These are phyloP conservation scores for Aegilops tauschii DNA, from an alignment of 176 grass and related monocot genomes.

Conservation along the genomic window DNA sequence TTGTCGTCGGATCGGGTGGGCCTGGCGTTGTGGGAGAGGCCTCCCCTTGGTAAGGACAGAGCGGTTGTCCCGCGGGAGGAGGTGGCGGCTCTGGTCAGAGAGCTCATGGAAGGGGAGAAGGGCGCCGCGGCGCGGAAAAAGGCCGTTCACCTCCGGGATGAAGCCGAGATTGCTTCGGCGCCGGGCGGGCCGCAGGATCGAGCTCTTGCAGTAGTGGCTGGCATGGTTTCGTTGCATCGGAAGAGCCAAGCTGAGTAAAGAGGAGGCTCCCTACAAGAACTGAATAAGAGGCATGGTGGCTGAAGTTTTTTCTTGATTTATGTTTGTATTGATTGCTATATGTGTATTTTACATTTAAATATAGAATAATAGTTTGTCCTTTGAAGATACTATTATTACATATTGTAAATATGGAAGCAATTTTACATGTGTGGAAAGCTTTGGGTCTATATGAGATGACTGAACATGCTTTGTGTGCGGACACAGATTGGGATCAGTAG, in stretches of 20 bases:
- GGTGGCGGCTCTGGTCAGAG: slow-evolving; percentile 31
- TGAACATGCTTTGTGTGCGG: too few relatives aligned
- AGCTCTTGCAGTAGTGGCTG: neutral
- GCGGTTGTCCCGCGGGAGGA: slow-evolving; percentile 35
- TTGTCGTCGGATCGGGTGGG: slow-evolving; percentile 24
- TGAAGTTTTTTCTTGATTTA: too few relatives aligned
- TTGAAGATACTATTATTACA: too few relatives aligned
- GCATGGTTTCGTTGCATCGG: neutral
- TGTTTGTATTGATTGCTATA: too few relatives aligned
- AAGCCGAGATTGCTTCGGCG: neutral
- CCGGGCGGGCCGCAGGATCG: neutral
- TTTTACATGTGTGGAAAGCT: too few relatives aligned
- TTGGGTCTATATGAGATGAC: too few relatives aligned
- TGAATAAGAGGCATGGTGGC: too few relatives aligned
- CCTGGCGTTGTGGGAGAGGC: slow-evolving; percentile 15
- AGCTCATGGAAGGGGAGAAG: slow-evolving; percentile 43
- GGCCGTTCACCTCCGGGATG: neutral
- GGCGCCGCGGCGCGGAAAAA: slow-evolving; percentile 27
- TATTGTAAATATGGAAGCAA: too few relatives aligned
- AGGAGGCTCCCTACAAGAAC: too few relatives aligned
- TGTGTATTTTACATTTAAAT: too few relatives aligned
- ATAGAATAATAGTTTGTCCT: too few relatives aligned
- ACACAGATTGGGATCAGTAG: too few relatives aligned
- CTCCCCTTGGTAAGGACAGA: neutral
- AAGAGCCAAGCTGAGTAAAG: neutral